A percentile compares a stretch with the other conserved stretches of the same genome.
These are phyloP conservation scores for Lentithecium fluviatile DNA, from an alignment of 495 filamentous ascomycete species.

Conservation along the genomic window DNA sequence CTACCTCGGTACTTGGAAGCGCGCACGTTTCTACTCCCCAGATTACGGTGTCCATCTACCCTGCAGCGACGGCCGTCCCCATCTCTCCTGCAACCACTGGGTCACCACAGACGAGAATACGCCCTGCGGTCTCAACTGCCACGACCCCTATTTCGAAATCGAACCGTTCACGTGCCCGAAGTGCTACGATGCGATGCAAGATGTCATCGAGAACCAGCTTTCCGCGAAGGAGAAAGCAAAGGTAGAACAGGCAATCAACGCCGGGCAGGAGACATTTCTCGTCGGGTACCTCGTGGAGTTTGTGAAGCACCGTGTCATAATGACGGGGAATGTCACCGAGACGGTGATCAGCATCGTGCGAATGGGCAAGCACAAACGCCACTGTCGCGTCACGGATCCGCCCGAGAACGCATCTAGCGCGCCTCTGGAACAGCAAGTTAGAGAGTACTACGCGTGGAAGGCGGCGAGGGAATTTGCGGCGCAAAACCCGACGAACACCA, in stretches of 20 bases:
- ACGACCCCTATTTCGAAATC: not conserved
- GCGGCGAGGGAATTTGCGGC: not conserved
- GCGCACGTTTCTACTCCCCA: not conserved
- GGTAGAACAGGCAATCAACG: not conserved
- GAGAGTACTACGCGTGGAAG: not conserved
- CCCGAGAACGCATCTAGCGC: not conserved
- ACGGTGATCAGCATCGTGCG: constrained; percentile 1
- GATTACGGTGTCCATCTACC: not conserved
- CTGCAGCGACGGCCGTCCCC: not conserved
- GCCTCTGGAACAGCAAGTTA: not conserved
- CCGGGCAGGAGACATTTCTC: not conserved
- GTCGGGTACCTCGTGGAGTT: not conserved
- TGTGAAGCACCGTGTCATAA: not conserved
- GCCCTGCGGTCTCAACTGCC: constrained; percentile 13
- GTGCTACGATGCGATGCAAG: not conserved
- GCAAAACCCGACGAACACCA: not conserved
- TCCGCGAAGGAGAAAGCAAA: not conserved
- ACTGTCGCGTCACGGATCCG: not conserved
- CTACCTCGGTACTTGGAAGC: constrained; percentile 9
- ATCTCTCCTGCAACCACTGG: constrained; percentile 12
- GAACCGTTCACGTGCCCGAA: not conserved
- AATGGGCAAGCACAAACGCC: not conserved
- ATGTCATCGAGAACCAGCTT: constrained; percentile 2
- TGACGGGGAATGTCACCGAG: not conserved
- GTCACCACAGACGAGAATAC: not conserved